Percentiles rank a stretch among this genome's conserved stretches.
Conservation (phyloP, 257 asterid species). For the Misopates orontium region DNA sequence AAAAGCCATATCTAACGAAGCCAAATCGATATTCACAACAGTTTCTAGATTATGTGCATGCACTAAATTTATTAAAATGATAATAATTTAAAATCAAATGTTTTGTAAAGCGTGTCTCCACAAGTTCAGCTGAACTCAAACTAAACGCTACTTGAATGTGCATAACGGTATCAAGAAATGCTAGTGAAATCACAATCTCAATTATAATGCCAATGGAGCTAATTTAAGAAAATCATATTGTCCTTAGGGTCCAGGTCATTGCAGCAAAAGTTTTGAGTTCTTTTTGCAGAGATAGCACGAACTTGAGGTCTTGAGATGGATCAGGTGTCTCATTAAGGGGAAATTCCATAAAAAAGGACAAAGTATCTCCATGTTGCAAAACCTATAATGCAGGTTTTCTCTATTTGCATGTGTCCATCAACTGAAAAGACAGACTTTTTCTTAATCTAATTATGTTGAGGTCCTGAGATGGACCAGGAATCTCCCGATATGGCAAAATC, state of each 20-base stretch:
- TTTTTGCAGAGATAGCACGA: neutral
- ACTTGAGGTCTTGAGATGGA: neutral
- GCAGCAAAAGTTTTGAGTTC: too few relatives aligned
- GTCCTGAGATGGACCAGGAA: conserved; percentile 1
- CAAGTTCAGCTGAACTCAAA: neutral
- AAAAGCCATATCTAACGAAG: conserved; percentile 14
- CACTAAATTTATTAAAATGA: neutral
- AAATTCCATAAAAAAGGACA: neutral
- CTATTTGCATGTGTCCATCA: too few relatives aligned
- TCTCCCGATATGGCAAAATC: neutral
- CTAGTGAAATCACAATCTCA: too few relatives aligned
- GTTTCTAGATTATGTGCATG: neutral
- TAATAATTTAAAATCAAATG: neutral
- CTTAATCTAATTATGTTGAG: too few relatives aligned
- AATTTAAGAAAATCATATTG: too few relatives aligned
- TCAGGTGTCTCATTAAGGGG: conserved; percentile 11
- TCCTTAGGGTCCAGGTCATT: too few relatives aligned
- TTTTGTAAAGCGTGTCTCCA: neutral
- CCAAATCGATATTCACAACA: conserved; percentile 6
- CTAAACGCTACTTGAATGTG: too few relatives aligned
- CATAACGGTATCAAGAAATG: too few relatives aligned
- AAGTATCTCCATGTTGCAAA: neutral
- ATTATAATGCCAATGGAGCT: too few relatives aligned
- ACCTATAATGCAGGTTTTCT: conserved; percentile 1
- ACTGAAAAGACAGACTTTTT: too few relatives aligned